Evolutionary conservation across 495 filamentous ascomycete genomes (phyloP).

Genomic region (Talaromyces wortmannii): DNA sequence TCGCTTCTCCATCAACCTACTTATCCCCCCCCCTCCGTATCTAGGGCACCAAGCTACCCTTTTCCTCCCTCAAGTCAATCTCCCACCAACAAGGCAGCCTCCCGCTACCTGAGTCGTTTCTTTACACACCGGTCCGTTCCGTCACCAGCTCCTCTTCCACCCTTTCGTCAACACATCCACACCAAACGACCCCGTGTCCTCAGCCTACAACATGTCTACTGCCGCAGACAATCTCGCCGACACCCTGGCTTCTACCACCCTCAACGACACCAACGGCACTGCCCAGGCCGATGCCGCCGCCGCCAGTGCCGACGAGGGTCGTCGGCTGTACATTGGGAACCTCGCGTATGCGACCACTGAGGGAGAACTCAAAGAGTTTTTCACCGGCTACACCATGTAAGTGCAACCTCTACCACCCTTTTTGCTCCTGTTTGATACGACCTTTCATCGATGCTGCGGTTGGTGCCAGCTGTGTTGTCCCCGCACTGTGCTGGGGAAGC

Average conservation of each 20-base stretch:
- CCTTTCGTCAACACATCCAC: conserved; percentile 6
- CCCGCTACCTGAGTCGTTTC: conserved; percentile 32
- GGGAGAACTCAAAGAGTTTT: conserved; percentile 99
- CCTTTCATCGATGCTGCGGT: no score
- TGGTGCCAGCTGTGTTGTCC: no score
- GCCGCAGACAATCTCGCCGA: conserved; percentile 47
- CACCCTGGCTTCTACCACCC: conserved; percentile 35
- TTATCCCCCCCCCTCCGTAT: conserved; percentile 34
- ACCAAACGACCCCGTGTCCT: conserved; percentile 23
- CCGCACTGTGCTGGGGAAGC: no score
- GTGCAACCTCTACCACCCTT: conserved; percentile 24
- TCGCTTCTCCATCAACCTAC: conserved; percentile 15
- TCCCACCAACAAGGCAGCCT: conserved; percentile 43
- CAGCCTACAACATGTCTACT: conserved; percentile 51
- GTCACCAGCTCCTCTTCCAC: conserved; percentile 6
- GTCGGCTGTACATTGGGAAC: conserved; percentile 99
- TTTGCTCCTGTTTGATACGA: neutral
- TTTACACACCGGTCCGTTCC: conserved; percentile 26
- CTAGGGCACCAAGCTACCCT: conserved; percentile 94
- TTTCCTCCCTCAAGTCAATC: conserved; percentile 47
- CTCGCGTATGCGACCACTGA: conserved; percentile 99
- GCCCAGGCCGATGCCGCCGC: conserved; percentile 80
- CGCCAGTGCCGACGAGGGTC: conserved; percentile 95
- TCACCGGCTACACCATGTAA: conserved; percentile 96
- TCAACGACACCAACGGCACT: conserved; percentile 67